Base-by-base conservation (phyloP, 2,329 filamentous ascomycete species). In the Pochonia chlamydosporia region DNA sequence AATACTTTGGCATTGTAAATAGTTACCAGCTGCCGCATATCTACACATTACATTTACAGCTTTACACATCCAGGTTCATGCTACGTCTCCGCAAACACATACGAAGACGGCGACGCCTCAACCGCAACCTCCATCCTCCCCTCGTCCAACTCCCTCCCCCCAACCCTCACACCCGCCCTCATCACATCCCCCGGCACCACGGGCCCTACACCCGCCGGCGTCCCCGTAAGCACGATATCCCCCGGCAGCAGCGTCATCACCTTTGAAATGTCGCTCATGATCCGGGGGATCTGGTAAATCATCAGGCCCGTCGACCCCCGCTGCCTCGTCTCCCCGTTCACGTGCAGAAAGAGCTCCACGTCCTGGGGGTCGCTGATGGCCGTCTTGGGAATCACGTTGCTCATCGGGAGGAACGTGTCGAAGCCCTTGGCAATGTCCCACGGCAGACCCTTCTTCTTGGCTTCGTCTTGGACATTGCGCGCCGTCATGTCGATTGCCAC, bases 381-480 rank as follows among this genome's bases (percentile, higher is more conserved):
- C 30, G 79, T 75, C 72, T 95, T 95, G 56, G 82, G 74, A 59
- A 99, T 95, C 47, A 88, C 75, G 54, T 85, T 74, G 65, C 85
- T 89, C 61, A 99, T 79, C 49, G 93, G 93, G 44, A 95, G 77
- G 74, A 99, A 99, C 3, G 93, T 97, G 67, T 99, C 93, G 65
- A 97, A 99, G 40, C 93, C 93, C 74, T 99, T 99, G 57, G 89
- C 86, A 56, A 96, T 96, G 60, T 84, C 83, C 93, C 93, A 99
- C 7, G 93, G 93, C 14, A 97, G 82, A 30, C 93, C 90, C 75
- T 68, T 96, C 71, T 87, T 89, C 81, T 97, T 99, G 55, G 92
- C 92, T 72, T 96, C 90, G 59, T 96, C 88, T 71, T 99, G 93
- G 6, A 89, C 81, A 68, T 97, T 97, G 55, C 93, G 87, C 1